Conservation (phyloP, 176 grass and related monocot genomes). For the Pontederia crassipes region DNA sequence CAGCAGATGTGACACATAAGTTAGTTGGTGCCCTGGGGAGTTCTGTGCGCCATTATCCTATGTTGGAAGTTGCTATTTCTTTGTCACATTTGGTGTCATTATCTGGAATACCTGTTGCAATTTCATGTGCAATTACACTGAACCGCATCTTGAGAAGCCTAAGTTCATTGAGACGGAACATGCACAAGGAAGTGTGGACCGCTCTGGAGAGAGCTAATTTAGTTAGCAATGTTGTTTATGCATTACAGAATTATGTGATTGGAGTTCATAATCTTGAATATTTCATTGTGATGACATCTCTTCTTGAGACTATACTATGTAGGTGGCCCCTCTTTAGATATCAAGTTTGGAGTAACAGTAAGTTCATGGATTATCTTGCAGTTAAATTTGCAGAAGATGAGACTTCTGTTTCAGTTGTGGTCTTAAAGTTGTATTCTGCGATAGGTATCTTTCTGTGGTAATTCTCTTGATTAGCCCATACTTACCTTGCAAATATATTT, state of each 20-base stretch:
- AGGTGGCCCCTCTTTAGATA: slow-evolving; percentile 77
- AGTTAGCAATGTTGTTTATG: slow-evolving; percentile 27
- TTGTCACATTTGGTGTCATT: slow-evolving; percentile 44
- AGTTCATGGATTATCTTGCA: slow-evolving; percentile 42
- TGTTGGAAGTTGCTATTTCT: slow-evolving; percentile 39
- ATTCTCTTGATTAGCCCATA: slow-evolving; percentile 28
- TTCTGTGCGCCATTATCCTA: slow-evolving; percentile 38
- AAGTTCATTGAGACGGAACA: slow-evolving; percentile 17
- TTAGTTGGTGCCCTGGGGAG: slow-evolving; percentile 31
- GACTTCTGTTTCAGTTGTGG: slow-evolving; percentile 28
- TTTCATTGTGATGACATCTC: slow-evolving; percentile 36
- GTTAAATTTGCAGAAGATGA: slow-evolving; percentile 27
- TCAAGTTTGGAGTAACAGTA: slow-evolving; percentile 51
- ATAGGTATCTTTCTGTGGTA: slow-evolving; percentile 69
- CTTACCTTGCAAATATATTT: not conserved
- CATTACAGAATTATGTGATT: slow-evolving; percentile 31
- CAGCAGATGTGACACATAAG: slow-evolving; percentile 37
- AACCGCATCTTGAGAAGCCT: slow-evolving; percentile 40
- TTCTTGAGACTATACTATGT: slow-evolving; percentile 52
- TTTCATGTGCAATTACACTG: slow-evolving; percentile 42
- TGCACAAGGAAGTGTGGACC: slow-evolving; percentile 44
- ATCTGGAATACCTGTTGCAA: slow-evolving; percentile 16
- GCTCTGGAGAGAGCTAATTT: slow-evolving; percentile 48
- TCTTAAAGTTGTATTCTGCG: slow-evolving; percentile 60
- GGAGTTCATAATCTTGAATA: slow-evolving; percentile 29